phyloP scores from a whole-genome alignment of 441 rosid species.

The Syzygium malaccense region DNA sequence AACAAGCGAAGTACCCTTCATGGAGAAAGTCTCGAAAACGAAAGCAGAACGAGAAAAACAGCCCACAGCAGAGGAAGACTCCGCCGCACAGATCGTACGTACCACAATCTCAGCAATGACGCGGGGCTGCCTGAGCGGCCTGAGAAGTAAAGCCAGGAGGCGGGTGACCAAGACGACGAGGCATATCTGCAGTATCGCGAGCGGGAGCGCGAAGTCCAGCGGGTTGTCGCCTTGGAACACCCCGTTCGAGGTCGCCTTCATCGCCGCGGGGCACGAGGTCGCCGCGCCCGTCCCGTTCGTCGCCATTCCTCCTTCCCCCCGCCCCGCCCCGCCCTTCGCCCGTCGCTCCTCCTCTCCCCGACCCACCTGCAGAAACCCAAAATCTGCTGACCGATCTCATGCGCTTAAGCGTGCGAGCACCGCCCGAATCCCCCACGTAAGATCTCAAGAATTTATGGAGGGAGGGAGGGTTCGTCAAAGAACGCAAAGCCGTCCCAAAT shows the following conservation, averaged over 20 bases:
- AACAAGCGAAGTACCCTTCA: neutral
- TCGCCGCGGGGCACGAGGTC: slow-evolving; percentile 29
- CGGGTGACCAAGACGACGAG: slow-evolving; percentile 44
- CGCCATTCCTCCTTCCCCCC: slow-evolving; percentile 19
- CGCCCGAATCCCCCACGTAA: neutral
- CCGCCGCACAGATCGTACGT: slow-evolving; percentile 4
- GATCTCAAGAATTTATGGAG: neutral
- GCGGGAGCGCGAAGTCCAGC: slow-evolving; percentile 48
- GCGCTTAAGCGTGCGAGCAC: no score
- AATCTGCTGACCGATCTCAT: neutral
- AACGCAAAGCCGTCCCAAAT: neutral
- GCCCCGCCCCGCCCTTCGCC: neutral
- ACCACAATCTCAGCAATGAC: slow-evolving; percentile 61
- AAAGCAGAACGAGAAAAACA: neutral
- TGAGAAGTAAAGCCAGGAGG: slow-evolving; percentile 37
- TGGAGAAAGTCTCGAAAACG: neutral
- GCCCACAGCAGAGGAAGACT: neutral
- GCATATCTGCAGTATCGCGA: slow-evolving; percentile 48
- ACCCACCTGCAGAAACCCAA: neutral
- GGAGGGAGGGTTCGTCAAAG: neutral
- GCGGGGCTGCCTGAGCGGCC: slow-evolving; percentile 57
- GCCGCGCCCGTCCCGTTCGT: slow-evolving; percentile 11
- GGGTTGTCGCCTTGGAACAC: slow-evolving; percentile 56
- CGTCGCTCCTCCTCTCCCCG: neutral
- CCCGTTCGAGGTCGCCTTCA: slow-evolving; percentile 62